Evolutionary conservation across 1,284 basidiomycete species (phyloP), one percentile per base, ranked within the genome.

Genomic region (Tetrapyrgos nigripes): DNA sequence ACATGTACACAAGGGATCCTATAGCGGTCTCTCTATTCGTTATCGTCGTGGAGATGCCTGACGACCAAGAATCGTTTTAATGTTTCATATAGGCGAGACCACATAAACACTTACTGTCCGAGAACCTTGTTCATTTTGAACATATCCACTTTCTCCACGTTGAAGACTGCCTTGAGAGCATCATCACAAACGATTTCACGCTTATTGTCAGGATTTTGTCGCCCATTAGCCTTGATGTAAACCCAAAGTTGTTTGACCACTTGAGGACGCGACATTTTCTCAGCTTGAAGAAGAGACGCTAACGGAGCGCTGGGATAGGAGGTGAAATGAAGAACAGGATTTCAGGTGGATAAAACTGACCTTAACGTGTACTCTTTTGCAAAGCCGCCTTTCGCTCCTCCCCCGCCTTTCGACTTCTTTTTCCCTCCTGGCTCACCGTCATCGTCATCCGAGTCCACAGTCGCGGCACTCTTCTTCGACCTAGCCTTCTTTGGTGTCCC

Each of bases 221-320:
- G 77, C 31, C 87, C 78, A 62, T 92, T 83, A 10, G 70, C 79
- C 70, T 92, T 94, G 74, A 96, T 95, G 73, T 95, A 89, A 11
- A 82, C 84, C 93, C 93, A 96, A 3, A 96, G 75, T 60, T 87
- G 85, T 73, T 95, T 96, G 50, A 95, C 93, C 31, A 93, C 90
- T 68, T 93, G 92, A n/a, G 92, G 92, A 27, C 94, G 88, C 21
- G 93, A 91, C 59, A 93, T 78, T 72, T 84, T 85, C 43, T 85
- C 82, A 24, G 78, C 73, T 33, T 80, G 74, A 23, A 91, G 73
- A 31, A 93, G 74, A 28, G 81, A 78, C 5, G 88, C 83, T 49
- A 92, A 71, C 29, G 89, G 86, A 62, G 78, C 84, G 65, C 91
- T 93, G 64, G 31, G 46, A 52, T n/a, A 48, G 45, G 61, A 53